Evolutionary conservation across 495 filamentous ascomycete species (phyloP).

Genomic region (Lophiostoma macrostomum): DNA sequence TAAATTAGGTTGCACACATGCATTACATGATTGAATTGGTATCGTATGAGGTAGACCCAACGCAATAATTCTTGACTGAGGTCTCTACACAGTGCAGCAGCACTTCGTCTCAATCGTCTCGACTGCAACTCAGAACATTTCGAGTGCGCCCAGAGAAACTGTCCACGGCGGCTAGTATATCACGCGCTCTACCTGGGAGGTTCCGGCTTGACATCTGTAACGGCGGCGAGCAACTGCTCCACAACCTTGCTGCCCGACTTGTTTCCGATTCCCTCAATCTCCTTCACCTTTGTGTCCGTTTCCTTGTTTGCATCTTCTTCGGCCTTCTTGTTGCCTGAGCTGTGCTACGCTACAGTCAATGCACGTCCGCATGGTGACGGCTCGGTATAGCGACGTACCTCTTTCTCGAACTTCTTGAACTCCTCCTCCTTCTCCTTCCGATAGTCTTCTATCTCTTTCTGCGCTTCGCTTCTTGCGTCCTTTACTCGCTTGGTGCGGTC

Average conservation of each 20-base stretch:
- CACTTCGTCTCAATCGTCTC: too few relatives aligned
- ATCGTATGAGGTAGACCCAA: too few relatives aligned
- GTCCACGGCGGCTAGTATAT: not conserved
- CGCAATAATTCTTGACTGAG: too few relatives aligned
- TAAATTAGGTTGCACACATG: too few relatives aligned
- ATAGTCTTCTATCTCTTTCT: conserved; percentile 98
- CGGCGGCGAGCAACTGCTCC: conserved; percentile 71
- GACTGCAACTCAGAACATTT: too few relatives aligned
- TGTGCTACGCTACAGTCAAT: conserved; percentile 57
- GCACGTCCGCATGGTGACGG: not conserved
- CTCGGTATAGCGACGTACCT: conserved; percentile 55
- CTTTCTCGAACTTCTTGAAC: conserved; percentile 89
- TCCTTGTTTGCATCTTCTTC: conserved; percentile 83
- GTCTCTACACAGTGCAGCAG: too few relatives aligned
- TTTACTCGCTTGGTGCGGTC: conserved; percentile 96
- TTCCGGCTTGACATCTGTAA: conserved; percentile 73
- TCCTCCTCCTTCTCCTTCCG: conserved; percentile 84
- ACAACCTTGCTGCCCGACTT: conserved; percentile 77
- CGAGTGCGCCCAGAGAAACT: too few relatives aligned
- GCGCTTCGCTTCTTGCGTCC: conserved; percentile 89
- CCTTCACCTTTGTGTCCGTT: conserved; percentile 72
- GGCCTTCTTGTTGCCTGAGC: conserved; percentile 79
- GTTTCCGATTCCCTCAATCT: conserved; percentile 75
- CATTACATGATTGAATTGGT: too few relatives aligned
- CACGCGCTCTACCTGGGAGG: conserved; percentile 17